These are phyloP conservation scores for Arabidopsis arenosa DNA, from an alignment of 345 rosid species.

Conservation along the genomic window DNA sequence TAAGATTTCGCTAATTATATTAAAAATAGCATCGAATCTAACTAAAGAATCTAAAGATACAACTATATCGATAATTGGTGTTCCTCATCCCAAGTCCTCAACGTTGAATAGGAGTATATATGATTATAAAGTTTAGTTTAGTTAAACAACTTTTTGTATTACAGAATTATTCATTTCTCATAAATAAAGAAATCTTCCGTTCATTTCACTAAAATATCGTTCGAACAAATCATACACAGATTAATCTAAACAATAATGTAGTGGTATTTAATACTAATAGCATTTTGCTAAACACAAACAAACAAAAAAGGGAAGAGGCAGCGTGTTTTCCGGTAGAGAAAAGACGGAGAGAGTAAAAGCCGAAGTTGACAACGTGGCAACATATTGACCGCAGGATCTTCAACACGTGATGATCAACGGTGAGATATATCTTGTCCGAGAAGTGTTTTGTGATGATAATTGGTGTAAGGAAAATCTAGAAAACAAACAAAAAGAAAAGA, in stretches of 20 bases:
- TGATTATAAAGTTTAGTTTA: background rate
- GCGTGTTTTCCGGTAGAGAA: conserved; percentile 42
- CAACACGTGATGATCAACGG: conserved; percentile 29
- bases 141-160: background rate
- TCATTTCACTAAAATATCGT: background rate
- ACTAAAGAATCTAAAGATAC: conserved; percentile 22
- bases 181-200: background rate
- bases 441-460: background rate
- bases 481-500: conserved; percentile 15
- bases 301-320: conserved; percentile 19
- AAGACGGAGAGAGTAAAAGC: conserved; percentile 30
- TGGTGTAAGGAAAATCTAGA: background rate
- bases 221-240: background rate
- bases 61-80: conserved; percentile 1
- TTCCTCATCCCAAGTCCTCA: background rate
- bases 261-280: too few relatives aligned
- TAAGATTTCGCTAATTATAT: background rate
- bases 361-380: conserved; percentile 25
- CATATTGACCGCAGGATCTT: background rate
- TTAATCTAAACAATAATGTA: too few relatives aligned
- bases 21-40: conserved; percentile 5
- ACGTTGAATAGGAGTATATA: background rate
- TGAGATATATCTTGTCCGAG: background rate
- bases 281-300: background rate
- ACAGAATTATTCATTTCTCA: background rate